phyloP scores from a whole-genome alignment of 1,139 yeast genomes.

The Pichia sp. region DNA sequence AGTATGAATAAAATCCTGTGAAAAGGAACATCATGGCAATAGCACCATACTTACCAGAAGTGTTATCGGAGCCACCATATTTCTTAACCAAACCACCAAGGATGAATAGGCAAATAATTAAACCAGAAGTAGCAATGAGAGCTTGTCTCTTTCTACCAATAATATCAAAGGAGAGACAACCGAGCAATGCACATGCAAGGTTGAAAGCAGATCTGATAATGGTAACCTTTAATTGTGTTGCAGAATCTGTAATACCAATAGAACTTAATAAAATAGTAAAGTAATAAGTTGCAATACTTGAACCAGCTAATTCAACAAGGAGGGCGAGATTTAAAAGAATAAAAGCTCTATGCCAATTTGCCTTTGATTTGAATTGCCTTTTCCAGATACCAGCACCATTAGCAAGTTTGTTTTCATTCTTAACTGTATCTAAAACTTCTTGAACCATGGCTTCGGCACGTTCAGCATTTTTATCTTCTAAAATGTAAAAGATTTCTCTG shows the following conservation, averaged over 20 bases:
- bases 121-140: slow-evolving; percentile 1
- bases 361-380: background rate
- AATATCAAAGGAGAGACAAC: slow-evolving; percentile 1
- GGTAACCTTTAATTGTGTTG: slow-evolving; percentile 2
- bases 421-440: background rate
- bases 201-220: background rate
- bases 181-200: slow-evolving; percentile 2
- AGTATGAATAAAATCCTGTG: slow-evolving; percentile 2
- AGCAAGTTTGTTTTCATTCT: background rate
- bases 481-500: background rate
- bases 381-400: slow-evolving; percentile 4
- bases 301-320: slow-evolving; percentile 2
- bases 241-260: background rate
- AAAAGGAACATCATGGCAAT: slow-evolving; percentile 4
- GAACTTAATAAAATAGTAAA: background rate
- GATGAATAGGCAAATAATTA: slow-evolving; percentile 3
- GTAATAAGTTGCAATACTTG: slow-evolving; percentile 3
- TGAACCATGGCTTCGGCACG: background rate
- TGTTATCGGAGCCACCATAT: background rate
- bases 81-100: slow-evolving; percentile 1
- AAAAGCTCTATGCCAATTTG: slow-evolving; percentile 3
- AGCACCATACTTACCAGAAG: slow-evolving; percentile 1
- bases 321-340: background rate
- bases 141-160: slow-evolving; percentile 4
- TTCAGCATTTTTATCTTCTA: slow-evolving; percentile 1